Percentiles rank a stretch among this genome's conserved stretches.
Evolutionary conservation across 371 early-diverging fungal species (phyloP).

Genomic region (Mucor lusitanicus): DNA sequence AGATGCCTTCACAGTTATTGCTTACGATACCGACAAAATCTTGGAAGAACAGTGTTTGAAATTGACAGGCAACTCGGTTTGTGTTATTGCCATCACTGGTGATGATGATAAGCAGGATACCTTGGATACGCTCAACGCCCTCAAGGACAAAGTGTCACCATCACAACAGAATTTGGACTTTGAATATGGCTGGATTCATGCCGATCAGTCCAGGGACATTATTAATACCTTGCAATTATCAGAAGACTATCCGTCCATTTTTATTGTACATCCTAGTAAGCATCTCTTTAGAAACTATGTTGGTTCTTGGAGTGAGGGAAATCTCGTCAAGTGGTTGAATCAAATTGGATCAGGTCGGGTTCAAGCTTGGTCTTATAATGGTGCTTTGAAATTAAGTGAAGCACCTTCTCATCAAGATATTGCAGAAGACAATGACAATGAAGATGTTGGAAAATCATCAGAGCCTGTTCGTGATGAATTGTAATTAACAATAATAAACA

Average conservation of each 20-base stretch:
- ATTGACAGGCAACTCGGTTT: slow-evolving; percentile 27
- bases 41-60: slow-evolving; percentile 15
- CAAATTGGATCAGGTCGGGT: slow-evolving; percentile 40
- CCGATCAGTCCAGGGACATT: slow-evolving; percentile 55
- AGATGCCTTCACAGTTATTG: slow-evolving; percentile 10
- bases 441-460: neutral
- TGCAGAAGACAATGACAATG: neutral
- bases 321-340: slow-evolving; percentile 59
- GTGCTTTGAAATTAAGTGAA: slow-evolving; percentile 21
- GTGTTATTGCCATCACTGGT: slow-evolving; percentile 64
- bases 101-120: slow-evolving; percentile 63
- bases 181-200: slow-evolving; percentile 71
- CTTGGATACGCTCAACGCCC: slow-evolving; percentile 47
- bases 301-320: slow-evolving; percentile 69
- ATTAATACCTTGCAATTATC: slow-evolving; percentile 65
- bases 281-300: slow-evolving; percentile 68
- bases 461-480: slow-evolving; percentile 30
- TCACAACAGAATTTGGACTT: slow-evolving; percentile 31
- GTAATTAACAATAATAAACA: slow-evolving; percentile 2
- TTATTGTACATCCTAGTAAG: slow-evolving; percentile 68
- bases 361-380: slow-evolving; percentile 47
- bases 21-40: slow-evolving; percentile 14
- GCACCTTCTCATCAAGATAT: neutral
- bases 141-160: slow-evolving; percentile 47
- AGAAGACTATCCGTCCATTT: slow-evolving; percentile 68